Base-by-base conservation (phyloP, 1,284 basidiomycete species). In the Ganoderma sp. region DNA sequence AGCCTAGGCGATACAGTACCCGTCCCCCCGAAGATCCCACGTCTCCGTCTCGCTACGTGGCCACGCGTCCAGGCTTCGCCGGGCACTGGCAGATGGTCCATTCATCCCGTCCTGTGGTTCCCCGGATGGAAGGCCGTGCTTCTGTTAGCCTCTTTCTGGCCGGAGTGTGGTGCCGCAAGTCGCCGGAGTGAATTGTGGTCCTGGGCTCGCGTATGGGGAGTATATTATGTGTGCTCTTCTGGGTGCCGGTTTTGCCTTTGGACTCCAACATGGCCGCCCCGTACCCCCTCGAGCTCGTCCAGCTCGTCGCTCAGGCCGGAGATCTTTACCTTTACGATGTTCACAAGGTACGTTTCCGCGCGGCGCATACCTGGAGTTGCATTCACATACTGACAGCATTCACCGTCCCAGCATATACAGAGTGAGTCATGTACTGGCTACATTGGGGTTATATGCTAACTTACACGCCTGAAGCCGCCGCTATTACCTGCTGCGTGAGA, bases 401-500 rank as follows among this genome's bases (percentile, higher is more conserved):
- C 2, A 3, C 7, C 9, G 9, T 9, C 8, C 19, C 19, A 58
- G 56, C 37, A 58, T 10, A 58, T 58, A 39, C 56, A 58, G 37
- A 58, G 56, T 58, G 39, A 22, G 56, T 14, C 37, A 8, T 39
- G 22, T 9, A 3, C n/a, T 15, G 28, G 34, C 15, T n/a, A 19
- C 10, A 19, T 39, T 8, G 8, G 4, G 9, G 28, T 2, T 1
- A 12, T 19, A 32, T 58, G 15, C 56, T 58, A 8, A 58, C 0
- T 10, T 12, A 39, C 3, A 3, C 9, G 34, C 10, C n/a, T 14
- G 1, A 7, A 61, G 59, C 34, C 12, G 41, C 39, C 28, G 39
- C 41, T n/a, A 61, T 61, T 45, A 61, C 59, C 4, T 61, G 39
- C 25, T 61, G 41, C 22, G 59, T 61, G 39, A 45, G 59, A 32